A percentile compares a stretch with the other conserved stretches of the same genome.
Evolutionary conservation across 176 grass and related monocot species (phyloP).

Genomic region (Rhynchospora pubera): DNA sequence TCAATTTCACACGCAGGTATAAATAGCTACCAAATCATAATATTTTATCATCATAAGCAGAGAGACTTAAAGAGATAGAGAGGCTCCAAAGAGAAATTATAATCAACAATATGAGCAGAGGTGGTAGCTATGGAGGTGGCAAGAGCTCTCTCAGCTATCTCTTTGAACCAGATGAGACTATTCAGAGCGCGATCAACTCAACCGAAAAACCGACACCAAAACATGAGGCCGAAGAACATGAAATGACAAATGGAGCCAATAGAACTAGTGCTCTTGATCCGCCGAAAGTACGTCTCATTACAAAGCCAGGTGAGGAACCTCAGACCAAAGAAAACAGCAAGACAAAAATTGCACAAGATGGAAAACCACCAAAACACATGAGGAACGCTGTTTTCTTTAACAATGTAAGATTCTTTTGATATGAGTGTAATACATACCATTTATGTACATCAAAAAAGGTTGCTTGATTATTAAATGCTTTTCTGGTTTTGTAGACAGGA

Average conservation of each 20-base stretch:
- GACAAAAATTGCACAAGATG: conserved; percentile 30
- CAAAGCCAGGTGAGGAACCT: conserved; percentile 15
- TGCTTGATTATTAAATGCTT: too few relatives aligned
- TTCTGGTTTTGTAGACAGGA: too few relatives aligned
- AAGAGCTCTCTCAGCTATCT: conserved; percentile 72
- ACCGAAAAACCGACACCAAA: background rate
- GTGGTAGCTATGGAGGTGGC: conserved; percentile 56
- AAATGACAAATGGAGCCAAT: background rate
- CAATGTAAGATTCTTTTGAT: conserved; percentile 24
- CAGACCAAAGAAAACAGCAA: background rate
- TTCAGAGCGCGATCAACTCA: background rate
- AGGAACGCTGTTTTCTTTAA: conserved; percentile 45
- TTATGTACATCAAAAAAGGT: too few relatives aligned
- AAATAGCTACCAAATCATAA: conserved; percentile 8
- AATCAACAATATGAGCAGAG: conserved; percentile 50
- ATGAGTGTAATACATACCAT: background rate
- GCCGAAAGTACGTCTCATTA: background rate
- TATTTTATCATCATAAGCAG: background rate
- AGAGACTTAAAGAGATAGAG: background rate
- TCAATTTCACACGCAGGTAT: background rate
- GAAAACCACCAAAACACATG: conserved; percentile 21
- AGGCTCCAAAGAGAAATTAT: background rate
- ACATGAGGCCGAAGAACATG: background rate
- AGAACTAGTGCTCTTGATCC: background rate
- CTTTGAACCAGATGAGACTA: conserved; percentile 47